phyloP scores from a whole-genome alignment of 129 eudicot genomes.

The Deinandra increscens region DNA sequence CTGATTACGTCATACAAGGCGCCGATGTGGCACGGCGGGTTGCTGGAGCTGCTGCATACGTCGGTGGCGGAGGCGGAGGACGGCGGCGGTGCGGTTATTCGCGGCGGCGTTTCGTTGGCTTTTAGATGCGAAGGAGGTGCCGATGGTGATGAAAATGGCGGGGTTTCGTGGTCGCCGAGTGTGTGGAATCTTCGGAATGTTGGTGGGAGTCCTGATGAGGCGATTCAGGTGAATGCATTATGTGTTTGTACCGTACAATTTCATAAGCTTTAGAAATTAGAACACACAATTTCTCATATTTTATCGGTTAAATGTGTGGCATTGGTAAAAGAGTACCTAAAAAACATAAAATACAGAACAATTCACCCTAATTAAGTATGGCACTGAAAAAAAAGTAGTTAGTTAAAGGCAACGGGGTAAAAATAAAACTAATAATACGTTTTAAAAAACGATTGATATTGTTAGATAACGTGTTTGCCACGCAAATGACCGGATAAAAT shows the following conservation, averaged over 20 bases:
- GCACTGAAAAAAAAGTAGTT: too few relatives aligned
- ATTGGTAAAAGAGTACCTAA: too few relatives aligned
- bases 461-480: too few relatives aligned
- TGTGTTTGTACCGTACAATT: neutral
- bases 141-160: slow-evolving; percentile 27
- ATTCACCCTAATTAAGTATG: too few relatives aligned
- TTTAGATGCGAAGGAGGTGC: slow-evolving; percentile 34
- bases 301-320: too few relatives aligned
- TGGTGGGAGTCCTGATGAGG: slow-evolving; percentile 58
- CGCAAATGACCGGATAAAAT: too few relatives aligned
- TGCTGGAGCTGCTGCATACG: slow-evolving; percentile 74
- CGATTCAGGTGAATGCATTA: slow-evolving; percentile 53
- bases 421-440: too few relatives aligned
- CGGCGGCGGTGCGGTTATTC: slow-evolving; percentile 52
- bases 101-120: slow-evolving; percentile 75
- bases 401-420: too few relatives aligned
- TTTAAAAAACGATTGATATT: too few relatives aligned
- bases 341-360: too few relatives aligned
- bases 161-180: slow-evolving; percentile 55
- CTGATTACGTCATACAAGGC: slow-evolving; percentile 79
- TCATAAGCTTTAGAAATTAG: neutral
- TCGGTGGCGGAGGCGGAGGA: slow-evolving; percentile 47
- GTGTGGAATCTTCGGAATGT: slow-evolving; percentile 59
- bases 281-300: too few relatives aligned
- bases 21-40: slow-evolving; percentile 84